phyloP scores from a whole-genome alignment of 441 rosid species.

The Cnidoscolus chayamansa region DNA sequence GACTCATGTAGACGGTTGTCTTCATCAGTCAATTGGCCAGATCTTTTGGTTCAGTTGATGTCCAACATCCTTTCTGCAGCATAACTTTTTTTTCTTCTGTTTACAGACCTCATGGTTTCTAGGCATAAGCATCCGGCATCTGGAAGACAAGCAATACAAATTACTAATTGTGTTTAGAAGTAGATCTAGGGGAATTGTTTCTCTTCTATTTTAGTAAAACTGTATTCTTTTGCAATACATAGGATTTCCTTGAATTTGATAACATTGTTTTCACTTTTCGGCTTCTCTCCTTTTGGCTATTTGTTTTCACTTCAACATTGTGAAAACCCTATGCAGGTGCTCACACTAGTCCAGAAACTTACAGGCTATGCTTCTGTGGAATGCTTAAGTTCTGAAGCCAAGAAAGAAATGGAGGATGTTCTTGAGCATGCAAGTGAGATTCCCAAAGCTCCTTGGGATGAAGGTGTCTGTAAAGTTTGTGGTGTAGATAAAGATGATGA shows the following conservation, averaged over 20 bases:
- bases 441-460: constrained; percentile 62
- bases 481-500: constrained; percentile 57
- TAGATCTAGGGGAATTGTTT: not conserved
- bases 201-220: not conserved
- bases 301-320: constrained; percentile 15
- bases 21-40: not conserved
- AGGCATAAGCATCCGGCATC: not conserved
- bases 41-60: not conserved
- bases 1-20: not conserved
- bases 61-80: not conserved
- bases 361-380: constrained; percentile 27
- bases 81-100: not conserved
- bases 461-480: constrained; percentile 58
- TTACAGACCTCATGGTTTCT: not conserved
- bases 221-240: not conserved
- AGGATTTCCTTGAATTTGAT: too few species aligned
- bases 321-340: constrained; percentile 43
- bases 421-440: constrained; percentile 36
- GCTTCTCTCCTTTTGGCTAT: not conserved
- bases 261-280: not conserved
- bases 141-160: not conserved
- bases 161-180: not conserved
- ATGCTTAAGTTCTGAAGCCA: constrained; percentile 37
- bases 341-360: constrained; percentile 38
- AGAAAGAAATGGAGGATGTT: constrained; percentile 42